Evolutionary conservation across 164 flowering plant species (phyloP), one percentile per base, ranked within the genome.

Genomic region (Stephania cephalantha): DNA sequence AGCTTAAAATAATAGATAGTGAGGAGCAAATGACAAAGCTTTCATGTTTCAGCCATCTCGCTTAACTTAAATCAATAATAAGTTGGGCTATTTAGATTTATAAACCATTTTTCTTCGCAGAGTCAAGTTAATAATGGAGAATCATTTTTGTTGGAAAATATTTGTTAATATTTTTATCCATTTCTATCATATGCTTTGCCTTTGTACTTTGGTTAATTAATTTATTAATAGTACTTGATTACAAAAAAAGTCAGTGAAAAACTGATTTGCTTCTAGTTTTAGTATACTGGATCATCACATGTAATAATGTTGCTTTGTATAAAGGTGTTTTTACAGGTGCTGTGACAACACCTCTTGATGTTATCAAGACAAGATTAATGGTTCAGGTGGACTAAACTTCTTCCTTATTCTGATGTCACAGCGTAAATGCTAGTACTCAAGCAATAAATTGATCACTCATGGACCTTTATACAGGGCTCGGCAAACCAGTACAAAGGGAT

Each of bases 281-380:
- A 7, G 9, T 61, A 61, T 50, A 35, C 17, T 69, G 22, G 18
- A 69, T 9, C 3, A 44, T 69, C 48, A n/a, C 18, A 3, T 69
- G 42, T n/a, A 35, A 69, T 35, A 8, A 10, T 71, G 17, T 71
- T 52, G 6, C 17, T 50, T 17, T 70, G 31, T 72, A 35, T 35
- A 35, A 0, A 95, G 98, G 99, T 81, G 97, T 96, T 68, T 55
- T 95, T 70, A 93, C 98, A 79, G 98, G 97, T 80, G 99, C 97
- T 53, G 76, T 92, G 75, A 92, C 97, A 18, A 94, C 99, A 65
- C 99, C 99, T 20, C 92, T 94, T 25, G 99, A 95, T 87, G 99
- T 95, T 42, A 90, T 95, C n/a, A 95, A 95, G 84, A 95, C 98
- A 46, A 87, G 99, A 76, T 76, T 94, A 73, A 95, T 95, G 99